These are phyloP conservation scores for Cryptosporidium meleagridis DNA, from an alignment of 169 alveolate species.

Conservation along the genomic window DNA sequence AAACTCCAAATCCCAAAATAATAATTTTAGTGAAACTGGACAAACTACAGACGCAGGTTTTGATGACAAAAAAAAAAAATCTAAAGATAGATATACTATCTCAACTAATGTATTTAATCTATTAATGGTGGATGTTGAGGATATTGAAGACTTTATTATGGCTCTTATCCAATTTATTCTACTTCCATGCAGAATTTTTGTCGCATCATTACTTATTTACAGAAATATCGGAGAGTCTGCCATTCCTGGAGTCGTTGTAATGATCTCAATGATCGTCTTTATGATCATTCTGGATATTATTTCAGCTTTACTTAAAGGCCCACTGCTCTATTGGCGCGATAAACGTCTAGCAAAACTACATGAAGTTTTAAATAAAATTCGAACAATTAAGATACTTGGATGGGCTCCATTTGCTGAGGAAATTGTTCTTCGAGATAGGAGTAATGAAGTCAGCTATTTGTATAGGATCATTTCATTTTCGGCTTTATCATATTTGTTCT, in stretches of 20 bases:
- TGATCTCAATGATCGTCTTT: conserved; percentile 31
- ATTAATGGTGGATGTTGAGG: conserved; percentile 71
- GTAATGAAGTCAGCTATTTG: conserved; percentile 20
- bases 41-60: neutral
- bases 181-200: conserved; percentile 46
- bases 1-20: neutral
- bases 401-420: conserved; percentile 69
- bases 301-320: conserved; percentile 54
- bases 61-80: neutral
- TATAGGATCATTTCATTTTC: conserved; percentile 37
- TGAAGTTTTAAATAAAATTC: conserved; percentile 29
- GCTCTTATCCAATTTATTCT: conserved; percentile 62
- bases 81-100: conserved; percentile 5
- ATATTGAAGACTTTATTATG: conserved; percentile 64
- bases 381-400: conserved; percentile 53
- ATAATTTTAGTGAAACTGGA: neutral
- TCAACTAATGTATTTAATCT: conserved; percentile 59
- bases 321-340: conserved; percentile 53
- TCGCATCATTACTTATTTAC: conserved; percentile 58
- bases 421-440: conserved; percentile 29
- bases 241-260: conserved; percentile 68
- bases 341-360: conserved; percentile 55
- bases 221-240: conserved; percentile 56
- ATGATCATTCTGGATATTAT: conserved; percentile 43
- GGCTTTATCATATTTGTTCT: conserved; percentile 33